A percentile compares a stretch with the other conserved stretches of the same genome.
Conservation (phyloP, 257 asterid species). For the Fraxinus excelsior region DNA sequence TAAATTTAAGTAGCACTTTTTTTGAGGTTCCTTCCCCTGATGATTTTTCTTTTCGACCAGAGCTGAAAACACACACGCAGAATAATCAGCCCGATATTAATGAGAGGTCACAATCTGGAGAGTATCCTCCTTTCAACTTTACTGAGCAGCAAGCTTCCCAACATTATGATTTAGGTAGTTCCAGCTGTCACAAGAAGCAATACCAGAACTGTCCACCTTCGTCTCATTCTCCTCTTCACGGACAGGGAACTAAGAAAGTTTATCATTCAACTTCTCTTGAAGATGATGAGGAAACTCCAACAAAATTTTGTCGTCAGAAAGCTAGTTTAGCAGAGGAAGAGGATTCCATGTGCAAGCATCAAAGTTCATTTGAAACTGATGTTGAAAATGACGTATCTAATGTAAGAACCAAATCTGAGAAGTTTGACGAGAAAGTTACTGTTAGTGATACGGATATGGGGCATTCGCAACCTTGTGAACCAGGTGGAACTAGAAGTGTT, state of each 20-base stretch:
- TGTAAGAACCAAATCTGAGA: constrained; percentile 9
- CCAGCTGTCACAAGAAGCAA: constrained; percentile 23
- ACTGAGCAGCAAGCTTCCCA: constrained; percentile 17
- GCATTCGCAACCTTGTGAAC: constrained; percentile 20
- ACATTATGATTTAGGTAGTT: constrained; percentile 33
- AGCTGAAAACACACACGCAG: not conserved
- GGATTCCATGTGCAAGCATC: not conserved
- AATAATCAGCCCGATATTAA: constrained; percentile 20
- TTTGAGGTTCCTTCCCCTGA: constrained; percentile 8
- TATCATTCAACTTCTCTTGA: constrained; percentile 15
- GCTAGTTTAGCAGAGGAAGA: constrained; percentile 25
- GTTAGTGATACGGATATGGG: constrained; percentile 20
- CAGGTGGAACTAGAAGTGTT: constrained; percentile 18
- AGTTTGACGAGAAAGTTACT: constrained; percentile 22
- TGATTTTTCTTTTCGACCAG: constrained; percentile 14
- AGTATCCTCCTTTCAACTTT: constrained; percentile 25
- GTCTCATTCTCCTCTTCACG: constrained; percentile 19
- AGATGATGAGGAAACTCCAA: constrained; percentile 19
- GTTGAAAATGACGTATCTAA: constrained; percentile 8
- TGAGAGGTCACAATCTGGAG: constrained; percentile 20
- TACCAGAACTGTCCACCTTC: constrained; percentile 13
- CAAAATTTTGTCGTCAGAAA: constrained; percentile 22
- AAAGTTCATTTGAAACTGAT: constrained; percentile 25
- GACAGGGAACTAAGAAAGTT: constrained; percentile 20
- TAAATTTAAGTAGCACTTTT: constrained; percentile 16